These are phyloP conservation scores for Colletotrichum horii DNA, from an alignment of 2,329 filamentous ascomycete species.

Conservation along the genomic window DNA sequence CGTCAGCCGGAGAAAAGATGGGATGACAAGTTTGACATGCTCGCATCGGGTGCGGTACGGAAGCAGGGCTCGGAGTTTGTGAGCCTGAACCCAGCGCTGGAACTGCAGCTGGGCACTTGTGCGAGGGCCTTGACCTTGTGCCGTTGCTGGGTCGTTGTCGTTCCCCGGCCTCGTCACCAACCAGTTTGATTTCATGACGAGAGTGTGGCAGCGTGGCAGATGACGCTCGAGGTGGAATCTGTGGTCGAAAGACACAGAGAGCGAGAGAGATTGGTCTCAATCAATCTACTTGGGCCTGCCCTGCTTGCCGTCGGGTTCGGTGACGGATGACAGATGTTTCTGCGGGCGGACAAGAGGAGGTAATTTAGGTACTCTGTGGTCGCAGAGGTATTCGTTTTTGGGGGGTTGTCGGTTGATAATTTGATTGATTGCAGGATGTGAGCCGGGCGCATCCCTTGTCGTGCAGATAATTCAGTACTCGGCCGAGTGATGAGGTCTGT, in stretches of 20 bases:
- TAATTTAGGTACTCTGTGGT: background rate
- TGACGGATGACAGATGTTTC: background rate
- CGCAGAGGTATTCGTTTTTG: background rate
- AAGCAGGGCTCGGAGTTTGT: background rate
- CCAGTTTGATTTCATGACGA: background rate
- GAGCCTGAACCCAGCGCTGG: background rate
- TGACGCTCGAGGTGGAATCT: background rate
- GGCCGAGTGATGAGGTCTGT: constrained; percentile 20
- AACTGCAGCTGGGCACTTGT: background rate
- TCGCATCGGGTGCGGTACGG: background rate
- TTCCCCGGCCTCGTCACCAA: background rate
- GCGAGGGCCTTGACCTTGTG: background rate
- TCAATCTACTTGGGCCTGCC: background rate
- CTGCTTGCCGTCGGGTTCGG: background rate
- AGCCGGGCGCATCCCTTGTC: constrained; percentile 6
- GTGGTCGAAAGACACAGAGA: background rate
- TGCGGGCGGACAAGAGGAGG: background rate
- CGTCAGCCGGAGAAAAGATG: constrained; percentile 15
- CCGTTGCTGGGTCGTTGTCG: background rate
- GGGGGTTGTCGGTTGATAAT: background rate
- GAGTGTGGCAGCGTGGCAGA: background rate
- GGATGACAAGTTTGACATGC: constrained; percentile 17
- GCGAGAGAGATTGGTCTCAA: background rate
- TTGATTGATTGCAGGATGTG: constrained; percentile 17
- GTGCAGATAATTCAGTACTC: constrained; percentile 21